phyloP scores from a whole-genome alignment of 768 basidiomycete species.

The Mrakia frigida region DNA sequence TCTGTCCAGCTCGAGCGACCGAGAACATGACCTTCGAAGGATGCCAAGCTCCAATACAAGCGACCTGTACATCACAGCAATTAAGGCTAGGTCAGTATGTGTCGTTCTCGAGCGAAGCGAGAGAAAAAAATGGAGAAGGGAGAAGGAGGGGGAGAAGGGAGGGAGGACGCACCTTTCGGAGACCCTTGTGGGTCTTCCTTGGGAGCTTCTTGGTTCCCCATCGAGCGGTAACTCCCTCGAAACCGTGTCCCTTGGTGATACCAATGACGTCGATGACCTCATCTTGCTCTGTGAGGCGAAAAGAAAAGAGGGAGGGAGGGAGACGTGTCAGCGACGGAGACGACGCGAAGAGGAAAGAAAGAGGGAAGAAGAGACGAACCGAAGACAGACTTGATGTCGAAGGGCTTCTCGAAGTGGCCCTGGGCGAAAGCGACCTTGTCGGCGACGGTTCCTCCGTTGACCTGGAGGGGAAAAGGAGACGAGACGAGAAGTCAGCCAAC shows the following conservation, averaged over 20 bases:
- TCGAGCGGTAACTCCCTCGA: conserved; percentile 98
- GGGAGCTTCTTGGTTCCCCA: conserved; percentile 99
- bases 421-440: conserved; percentile 98
- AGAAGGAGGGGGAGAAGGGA: not conserved
- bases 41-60: conserved; percentile 47
- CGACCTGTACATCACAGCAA: not conserved
- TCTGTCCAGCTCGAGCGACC: conserved; percentile 99
- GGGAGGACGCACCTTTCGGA: conserved; percentile 63
- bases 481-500: not conserved
- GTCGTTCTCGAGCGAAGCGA: not conserved
- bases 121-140: not conserved
- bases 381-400: conserved; percentile 78
- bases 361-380: not conserved
- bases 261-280: conserved; percentile 95
- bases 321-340: not conserved
- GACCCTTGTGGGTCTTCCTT: conserved; percentile 99
- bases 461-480: conserved; percentile 36
- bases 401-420: conserved; percentile 90
- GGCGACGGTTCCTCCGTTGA: conserved; percentile 90
- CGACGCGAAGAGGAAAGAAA: not conserved
- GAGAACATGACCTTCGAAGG: conserved; percentile 95
- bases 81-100: not conserved
- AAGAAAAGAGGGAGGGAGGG: not conserved
- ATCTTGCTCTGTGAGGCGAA: conserved; percentile 62
- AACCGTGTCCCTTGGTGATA: conserved; percentile 96